Evolutionary conservation across 2,329 filamentous ascomycete genomes (phyloP).

Genomic region (Aspergillus glaucus): DNA sequence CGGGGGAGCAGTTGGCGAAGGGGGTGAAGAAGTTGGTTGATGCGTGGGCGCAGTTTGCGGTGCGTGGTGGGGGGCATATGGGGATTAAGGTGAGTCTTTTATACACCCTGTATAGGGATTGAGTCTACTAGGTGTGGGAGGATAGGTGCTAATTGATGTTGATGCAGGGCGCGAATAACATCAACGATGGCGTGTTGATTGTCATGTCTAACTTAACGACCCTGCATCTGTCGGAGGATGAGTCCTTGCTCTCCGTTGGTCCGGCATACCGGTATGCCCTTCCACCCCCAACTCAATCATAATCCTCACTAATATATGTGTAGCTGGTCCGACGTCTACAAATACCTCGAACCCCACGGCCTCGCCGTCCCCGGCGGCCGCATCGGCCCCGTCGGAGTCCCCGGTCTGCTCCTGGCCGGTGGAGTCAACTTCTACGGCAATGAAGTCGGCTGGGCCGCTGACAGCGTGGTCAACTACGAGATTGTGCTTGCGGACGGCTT

Average conservation of each 20-base stretch:
- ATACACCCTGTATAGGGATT: no score
- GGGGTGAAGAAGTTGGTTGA: slow-evolving; percentile 16
- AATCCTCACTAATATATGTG: not conserved
- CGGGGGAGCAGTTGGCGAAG: slow-evolving; percentile 17
- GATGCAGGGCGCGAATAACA: slow-evolving; percentile 27
- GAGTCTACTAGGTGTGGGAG: no score
- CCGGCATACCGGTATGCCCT: slow-evolving; percentile 18
- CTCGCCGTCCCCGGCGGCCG: slow-evolving; percentile 21
- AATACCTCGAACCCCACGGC: slow-evolving; percentile 14
- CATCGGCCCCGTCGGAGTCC: slow-evolving; percentile 24
- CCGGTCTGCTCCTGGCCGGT: slow-evolving; percentile 23
- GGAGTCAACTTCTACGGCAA: slow-evolving; percentile 25
- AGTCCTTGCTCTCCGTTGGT: slow-evolving; percentile 24
- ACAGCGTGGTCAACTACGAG: slow-evolving; percentile 26
- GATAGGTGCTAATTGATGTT: not conserved
- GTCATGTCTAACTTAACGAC: slow-evolving; percentile 27
- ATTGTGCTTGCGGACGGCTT: slow-evolving; percentile 35
- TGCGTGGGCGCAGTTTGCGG: slow-evolving; percentile 23
- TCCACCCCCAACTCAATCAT: not conserved
- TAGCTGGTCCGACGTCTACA: slow-evolving; percentile 33
- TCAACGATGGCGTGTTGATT: slow-evolving; percentile 28
- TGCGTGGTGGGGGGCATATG: slow-evolving; percentile 31
- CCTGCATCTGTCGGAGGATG: slow-evolving; percentile 20
- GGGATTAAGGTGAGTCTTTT: slow-evolving; percentile 19
- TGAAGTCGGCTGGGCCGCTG: slow-evolving; percentile 23